Percentiles rank a stretch among this genome's conserved stretches.
phyloP scores from a whole-genome alignment of 768 basidiomycete genomes.

The Calocera cornea region DNA sequence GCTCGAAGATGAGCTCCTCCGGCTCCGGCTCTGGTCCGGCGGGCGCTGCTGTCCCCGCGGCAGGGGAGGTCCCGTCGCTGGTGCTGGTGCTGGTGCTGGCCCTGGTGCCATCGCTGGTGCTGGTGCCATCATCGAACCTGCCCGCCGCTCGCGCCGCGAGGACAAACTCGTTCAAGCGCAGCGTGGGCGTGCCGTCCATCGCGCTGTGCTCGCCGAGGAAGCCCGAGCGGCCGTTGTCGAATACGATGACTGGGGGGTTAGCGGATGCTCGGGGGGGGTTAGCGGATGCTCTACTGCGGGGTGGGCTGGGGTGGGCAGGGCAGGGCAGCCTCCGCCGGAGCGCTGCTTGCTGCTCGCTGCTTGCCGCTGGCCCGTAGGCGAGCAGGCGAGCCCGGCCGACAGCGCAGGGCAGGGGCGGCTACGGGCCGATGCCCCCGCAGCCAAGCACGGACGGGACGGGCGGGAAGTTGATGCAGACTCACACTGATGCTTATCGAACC shows the following conservation, averaged over 20 bases:
- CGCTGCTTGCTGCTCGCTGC: too few species aligned
- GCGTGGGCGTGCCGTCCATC: slow-evolving; percentile 80
- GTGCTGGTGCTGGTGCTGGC: too few species aligned
- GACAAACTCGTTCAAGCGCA: slow-evolving; percentile 90
- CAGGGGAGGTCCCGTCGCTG: too few species aligned
- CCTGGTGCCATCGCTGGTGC: slow-evolving; percentile 13
- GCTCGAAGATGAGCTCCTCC: slow-evolving; percentile 54
- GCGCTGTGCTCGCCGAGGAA: slow-evolving; percentile 59
- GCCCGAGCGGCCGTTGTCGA: slow-evolving; percentile 85
- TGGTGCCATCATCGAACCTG: slow-evolving; percentile 63
- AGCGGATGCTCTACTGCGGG: neutral
- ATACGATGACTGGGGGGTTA: slow-evolving; percentile 60
- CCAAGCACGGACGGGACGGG: too few species aligned
- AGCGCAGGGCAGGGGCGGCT: too few species aligned
- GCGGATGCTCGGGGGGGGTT: too few species aligned
- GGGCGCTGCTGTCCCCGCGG: slow-evolving; percentile 21
- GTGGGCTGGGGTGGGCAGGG: neutral
- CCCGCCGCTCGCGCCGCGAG: slow-evolving; percentile 57
- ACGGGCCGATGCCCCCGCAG: too few species aligned
- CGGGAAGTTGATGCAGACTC: too few species aligned
- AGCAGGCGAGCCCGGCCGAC: too few species aligned
- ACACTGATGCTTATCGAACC: slow-evolving; percentile 96
- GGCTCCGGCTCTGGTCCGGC: slow-evolving; percentile 38
- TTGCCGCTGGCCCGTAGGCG: too few species aligned
- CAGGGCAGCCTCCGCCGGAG: too few species aligned